phyloP scores from a whole-genome alignment of 2,329 filamentous ascomycete species.

The Trichoderma arundinaceum region DNA sequence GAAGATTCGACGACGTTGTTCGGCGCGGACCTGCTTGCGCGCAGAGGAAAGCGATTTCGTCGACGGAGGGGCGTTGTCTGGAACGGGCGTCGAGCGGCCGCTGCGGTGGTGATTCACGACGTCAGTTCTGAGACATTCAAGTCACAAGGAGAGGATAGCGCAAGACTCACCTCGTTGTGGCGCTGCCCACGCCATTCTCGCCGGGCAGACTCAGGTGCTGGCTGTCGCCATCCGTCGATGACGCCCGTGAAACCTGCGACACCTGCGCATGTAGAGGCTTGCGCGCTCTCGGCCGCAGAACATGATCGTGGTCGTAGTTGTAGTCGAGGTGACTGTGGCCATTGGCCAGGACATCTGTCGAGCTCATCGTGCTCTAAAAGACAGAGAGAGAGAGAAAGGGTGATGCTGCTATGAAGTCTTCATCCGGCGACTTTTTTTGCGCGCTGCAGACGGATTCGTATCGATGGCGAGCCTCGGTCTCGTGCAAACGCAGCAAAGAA shows the following conservation, averaged over 20 bases:
- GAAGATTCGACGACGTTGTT: slow-evolving; percentile 83
- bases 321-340: slow-evolving; percentile 34
- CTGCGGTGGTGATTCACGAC: slow-evolving; percentile 51
- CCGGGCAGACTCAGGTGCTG: slow-evolving; percentile 39
- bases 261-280: slow-evolving; percentile 57
- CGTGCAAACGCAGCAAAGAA: background rate
- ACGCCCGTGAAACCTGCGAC: slow-evolving; percentile 51
- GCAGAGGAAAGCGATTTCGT: slow-evolving; percentile 83
- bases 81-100: slow-evolving; percentile 81
- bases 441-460: background rate
- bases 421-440: slow-evolving; percentile 8
- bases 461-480: too few relatives aligned
- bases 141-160: background rate
- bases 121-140: background rate
- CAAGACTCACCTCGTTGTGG: slow-evolving; percentile 51
- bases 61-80: slow-evolving; percentile 91
- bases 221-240: slow-evolving; percentile 45
- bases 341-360: slow-evolving; percentile 40
- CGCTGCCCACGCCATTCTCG: slow-evolving; percentile 48
- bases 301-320: slow-evolving; percentile 45
- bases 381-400: background rate
- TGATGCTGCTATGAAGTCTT: slow-evolving; percentile 31
- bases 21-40: slow-evolving; percentile 80
- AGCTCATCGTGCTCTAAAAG: slow-evolving; percentile 30
- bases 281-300: slow-evolving; percentile 56